A percentile compares a stretch with the other conserved stretches of the same genome.
These are phyloP conservation scores for Colletotrichum sp. DNA, from an alignment of 2,329 filamentous ascomycete species.

Conservation along the genomic window DNA sequence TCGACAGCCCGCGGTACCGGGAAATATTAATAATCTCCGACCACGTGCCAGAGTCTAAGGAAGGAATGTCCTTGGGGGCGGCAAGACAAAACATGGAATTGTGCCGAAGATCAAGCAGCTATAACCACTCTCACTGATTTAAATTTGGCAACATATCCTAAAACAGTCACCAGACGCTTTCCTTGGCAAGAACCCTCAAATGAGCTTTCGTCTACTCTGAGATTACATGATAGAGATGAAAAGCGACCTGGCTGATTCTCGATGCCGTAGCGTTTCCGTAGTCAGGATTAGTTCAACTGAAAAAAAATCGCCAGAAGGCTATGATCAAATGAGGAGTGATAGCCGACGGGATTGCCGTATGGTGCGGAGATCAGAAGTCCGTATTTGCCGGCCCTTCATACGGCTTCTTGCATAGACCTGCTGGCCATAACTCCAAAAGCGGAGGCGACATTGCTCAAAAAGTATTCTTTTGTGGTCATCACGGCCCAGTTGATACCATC, in stretches of 20 bases:
- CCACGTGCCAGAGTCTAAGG: not conserved
- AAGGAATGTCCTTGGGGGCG: not conserved
- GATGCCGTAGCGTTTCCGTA: not conserved
- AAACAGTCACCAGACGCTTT: not conserved
- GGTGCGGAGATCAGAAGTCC: not conserved
- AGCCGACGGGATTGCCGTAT: not conserved
- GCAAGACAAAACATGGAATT: not conserved
- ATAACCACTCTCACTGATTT: not conserved
- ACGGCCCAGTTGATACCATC: too few relatives aligned
- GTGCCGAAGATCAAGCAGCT: not conserved
- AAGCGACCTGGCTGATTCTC: not conserved
- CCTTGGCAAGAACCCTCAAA: not conserved
- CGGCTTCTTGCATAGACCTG: not conserved
- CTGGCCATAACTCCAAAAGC: not conserved
- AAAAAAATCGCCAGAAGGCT: not conserved
- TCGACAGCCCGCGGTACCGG: not conserved
- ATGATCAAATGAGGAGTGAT: not conserved
- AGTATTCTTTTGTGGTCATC: not conserved
- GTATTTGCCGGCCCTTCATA: not conserved
- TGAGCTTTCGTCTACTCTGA: not conserved
- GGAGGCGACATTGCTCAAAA: not conserved
- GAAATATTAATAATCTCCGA: not conserved
- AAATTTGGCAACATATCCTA: not conserved
- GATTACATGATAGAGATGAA: not conserved
- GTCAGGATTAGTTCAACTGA: not conserved